Percentiles rank a stretch among this genome's conserved stretches.
These are phyloP conservation scores for Solanum hybrid DNA, from an alignment of 305 asterid species.

Conservation along the genomic window DNA sequence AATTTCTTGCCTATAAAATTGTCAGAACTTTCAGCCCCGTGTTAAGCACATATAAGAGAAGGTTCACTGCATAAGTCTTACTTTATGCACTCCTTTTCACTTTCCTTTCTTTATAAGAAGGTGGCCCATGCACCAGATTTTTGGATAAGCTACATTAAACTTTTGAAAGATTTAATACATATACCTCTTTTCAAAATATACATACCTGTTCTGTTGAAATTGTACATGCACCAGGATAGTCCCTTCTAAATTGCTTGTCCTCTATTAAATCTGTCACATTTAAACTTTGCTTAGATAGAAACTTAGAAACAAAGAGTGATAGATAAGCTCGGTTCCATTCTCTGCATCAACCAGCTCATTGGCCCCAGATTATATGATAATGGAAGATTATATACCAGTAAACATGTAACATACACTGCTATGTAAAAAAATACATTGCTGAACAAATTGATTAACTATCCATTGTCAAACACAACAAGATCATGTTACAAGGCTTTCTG, in stretches of 20 bases:
- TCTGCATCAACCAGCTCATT: not conserved
- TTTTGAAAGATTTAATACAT: not conserved
- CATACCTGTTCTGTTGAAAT: constrained; percentile 68
- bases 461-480: not conserved
- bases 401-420: not conserved
- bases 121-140: not conserved
- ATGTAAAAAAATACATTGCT: not conserved
- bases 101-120: not conserved
- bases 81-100: not conserved
- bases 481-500: not conserved
- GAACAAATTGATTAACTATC: not conserved
- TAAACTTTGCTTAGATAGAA: not conserved
- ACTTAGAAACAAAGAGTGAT: not conserved
- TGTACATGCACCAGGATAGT: constrained; percentile 78
- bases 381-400: not conserved
- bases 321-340: not conserved
- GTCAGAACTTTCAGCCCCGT: not conserved
- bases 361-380: not conserved
- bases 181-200: constrained; percentile 25
- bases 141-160: not conserved
- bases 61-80: not conserved
- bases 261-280: constrained; percentile 57
- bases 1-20: not conserved
- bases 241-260: constrained; percentile 69
- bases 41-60: not conserved